Evolutionary conservation across 306 rosid genomes (phyloP).

Genomic region (Quercus agrifolia): DNA sequence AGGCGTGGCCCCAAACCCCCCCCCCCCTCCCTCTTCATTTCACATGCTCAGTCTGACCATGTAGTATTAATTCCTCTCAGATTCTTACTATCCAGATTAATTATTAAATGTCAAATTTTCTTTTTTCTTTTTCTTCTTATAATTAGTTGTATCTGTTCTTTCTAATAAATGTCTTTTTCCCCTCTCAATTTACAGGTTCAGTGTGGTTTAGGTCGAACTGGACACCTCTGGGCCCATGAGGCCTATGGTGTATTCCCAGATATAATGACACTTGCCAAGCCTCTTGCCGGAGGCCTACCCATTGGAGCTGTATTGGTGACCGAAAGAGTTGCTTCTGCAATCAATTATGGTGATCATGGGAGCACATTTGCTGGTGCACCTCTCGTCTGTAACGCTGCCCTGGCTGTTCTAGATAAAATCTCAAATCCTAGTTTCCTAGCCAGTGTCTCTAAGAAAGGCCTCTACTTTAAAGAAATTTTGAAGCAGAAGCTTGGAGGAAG

Average conservation of each 20-base stretch:
- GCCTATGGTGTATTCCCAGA: conserved; percentile 73
- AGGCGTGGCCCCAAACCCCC: too few relatives aligned
- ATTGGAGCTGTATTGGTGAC: conserved; percentile 82
- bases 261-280: conserved; percentile 94
- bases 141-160: not conserved
- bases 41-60: too few relatives aligned
- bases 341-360: conserved; percentile 84
- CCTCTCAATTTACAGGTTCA: conserved; percentile 54
- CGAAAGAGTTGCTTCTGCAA: conserved; percentile 69
- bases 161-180: not conserved
- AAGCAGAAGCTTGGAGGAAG: conserved; percentile 67
- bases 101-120: too few relatives aligned
- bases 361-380: conserved; percentile 89
- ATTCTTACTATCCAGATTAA: not conserved
- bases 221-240: conserved; percentile 86
- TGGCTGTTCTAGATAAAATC: conserved; percentile 67
- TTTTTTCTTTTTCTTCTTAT: not conserved
- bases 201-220: conserved; percentile 92
- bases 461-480: conserved; percentile 59
- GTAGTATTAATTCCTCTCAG: not conserved
- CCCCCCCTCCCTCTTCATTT: too few relatives aligned
- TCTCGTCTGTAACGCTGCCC: conserved; percentile 70
- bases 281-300: conserved; percentile 95
- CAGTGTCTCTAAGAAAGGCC: conserved; percentile 65
- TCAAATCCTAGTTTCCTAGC: conserved; percentile 58